These are phyloP conservation scores for Sphaerobolus stellatus DNA, from an alignment of 1,284 basidiomycete genomes.

Conservation along the genomic window DNA sequence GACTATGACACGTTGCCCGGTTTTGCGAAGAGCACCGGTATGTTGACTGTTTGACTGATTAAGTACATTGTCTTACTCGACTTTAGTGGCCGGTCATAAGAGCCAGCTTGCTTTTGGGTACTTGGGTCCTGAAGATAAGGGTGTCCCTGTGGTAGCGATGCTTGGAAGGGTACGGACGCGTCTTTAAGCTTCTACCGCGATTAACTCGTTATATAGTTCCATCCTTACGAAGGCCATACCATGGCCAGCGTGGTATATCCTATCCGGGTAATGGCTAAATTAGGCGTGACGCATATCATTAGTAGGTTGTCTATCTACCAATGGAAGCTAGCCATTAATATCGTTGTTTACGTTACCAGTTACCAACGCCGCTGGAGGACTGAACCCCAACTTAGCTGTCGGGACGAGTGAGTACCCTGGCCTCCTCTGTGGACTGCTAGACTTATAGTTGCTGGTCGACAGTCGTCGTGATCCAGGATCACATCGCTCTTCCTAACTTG, in stretches of 20 bases:
- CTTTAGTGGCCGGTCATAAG: constrained; percentile 68
- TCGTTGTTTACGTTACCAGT: constrained; percentile 43
- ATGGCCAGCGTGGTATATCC: constrained; percentile 71
- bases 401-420: constrained; percentile 65
- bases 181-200: no score
- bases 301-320: constrained; percentile 44
- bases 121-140: constrained; percentile 49
- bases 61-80: neutral
- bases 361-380: constrained; percentile 80
- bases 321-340: constrained; percentile 8
- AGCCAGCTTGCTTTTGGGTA: constrained; percentile 77
- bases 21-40: constrained; percentile 74
- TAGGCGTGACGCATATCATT: constrained; percentile 74
- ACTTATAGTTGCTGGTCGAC: neutral
- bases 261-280: constrained; percentile 69
- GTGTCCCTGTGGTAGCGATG: constrained; percentile 79
- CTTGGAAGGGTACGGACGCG: constrained; percentile 63
- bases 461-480: constrained; percentile 83
- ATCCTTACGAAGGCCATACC: constrained; percentile 78
- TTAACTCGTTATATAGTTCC: constrained; percentile 59
- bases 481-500: constrained; percentile 76
- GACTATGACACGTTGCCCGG: constrained; percentile 63
- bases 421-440: neutral
- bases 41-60: constrained; percentile 19
- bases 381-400: constrained; percentile 70